Evolutionary conservation across 495 filamentous ascomycete species (phyloP).

Genomic region (Aspergillus funiculosus): DNA sequence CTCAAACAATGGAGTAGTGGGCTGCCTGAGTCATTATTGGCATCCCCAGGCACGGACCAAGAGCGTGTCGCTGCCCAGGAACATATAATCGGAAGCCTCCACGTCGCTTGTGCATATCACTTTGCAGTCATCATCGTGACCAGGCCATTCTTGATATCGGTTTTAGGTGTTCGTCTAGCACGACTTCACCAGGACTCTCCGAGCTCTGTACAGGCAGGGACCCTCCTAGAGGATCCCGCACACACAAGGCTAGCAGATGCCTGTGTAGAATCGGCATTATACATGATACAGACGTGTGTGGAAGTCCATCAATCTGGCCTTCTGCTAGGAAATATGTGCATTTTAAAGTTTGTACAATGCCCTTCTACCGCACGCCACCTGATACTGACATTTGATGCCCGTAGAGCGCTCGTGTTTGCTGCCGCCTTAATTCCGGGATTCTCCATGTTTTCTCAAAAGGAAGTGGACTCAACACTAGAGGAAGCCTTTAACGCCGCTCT

Average conservation of each 20-base stretch:
- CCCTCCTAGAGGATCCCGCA: constrained; percentile 26
- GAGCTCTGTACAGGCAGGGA: background rate
- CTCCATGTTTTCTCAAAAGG: constrained; percentile 37
- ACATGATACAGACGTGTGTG: constrained; percentile 39
- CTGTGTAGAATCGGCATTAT: constrained; percentile 37
- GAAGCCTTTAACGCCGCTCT: constrained; percentile 30
- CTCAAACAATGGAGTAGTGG: constrained; percentile 34
- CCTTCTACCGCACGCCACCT: background rate
- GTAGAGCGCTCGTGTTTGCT: constrained; percentile 38
- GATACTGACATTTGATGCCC: constrained; percentile 8
- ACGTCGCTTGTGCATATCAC: constrained; percentile 40
- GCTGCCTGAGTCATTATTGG: constrained; percentile 26
- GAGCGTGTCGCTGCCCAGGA: constrained; percentile 19
- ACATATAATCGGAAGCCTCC: constrained; percentile 34
- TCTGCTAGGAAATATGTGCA: constrained; percentile 34
- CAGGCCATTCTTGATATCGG: constrained; percentile 37
- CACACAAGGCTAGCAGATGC: constrained; percentile 32
- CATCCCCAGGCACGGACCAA: constrained; percentile 18
- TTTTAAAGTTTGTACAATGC: constrained; percentile 27
- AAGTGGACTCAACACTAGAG: constrained; percentile 28
- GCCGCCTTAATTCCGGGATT: constrained; percentile 40
- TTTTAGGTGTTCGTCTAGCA: constrained; percentile 33
- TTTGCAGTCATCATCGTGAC: constrained; percentile 41
- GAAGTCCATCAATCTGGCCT: constrained; percentile 31
- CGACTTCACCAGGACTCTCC: constrained; percentile 28